phyloP scores from a whole-genome alignment of 768 basidiomycete genomes.

The Mycena rebaudengoi region DNA sequence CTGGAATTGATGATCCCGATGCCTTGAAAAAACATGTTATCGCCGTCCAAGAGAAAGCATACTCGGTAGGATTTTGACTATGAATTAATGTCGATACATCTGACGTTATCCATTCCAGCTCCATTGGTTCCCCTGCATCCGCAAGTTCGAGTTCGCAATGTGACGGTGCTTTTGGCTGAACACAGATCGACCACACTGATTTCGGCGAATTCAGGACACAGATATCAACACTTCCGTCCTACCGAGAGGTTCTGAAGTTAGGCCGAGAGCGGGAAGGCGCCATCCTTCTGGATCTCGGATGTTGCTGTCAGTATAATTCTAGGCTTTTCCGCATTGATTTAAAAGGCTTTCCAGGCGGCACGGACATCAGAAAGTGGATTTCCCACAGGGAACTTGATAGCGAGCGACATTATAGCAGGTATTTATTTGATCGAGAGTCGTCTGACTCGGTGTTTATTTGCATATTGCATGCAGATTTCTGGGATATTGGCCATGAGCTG shows the following conservation, averaged over 20 bases:
- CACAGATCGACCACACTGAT: too few species aligned
- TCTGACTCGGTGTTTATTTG: neutral
- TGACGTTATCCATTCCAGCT: too few species aligned
- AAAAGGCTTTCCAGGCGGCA: slow-evolving; percentile 41
- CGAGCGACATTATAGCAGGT: slow-evolving; percentile 44
- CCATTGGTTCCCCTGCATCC: slow-evolving; percentile 9
- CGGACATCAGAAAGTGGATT: slow-evolving; percentile 49
- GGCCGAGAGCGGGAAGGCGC: slow-evolving; percentile 33
- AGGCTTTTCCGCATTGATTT: neutral
- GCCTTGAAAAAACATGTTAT: slow-evolving; percentile 41
- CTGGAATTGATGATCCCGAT: slow-evolving; percentile 36
- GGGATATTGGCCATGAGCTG: slow-evolving; percentile 68
- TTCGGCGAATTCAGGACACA: slow-evolving; percentile 41
- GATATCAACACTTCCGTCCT: slow-evolving; percentile 43
- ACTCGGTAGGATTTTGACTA: slow-evolving; percentile 25
- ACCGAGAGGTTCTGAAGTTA: slow-evolving; percentile 38
- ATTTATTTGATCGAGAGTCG: slow-evolving; percentile 13
- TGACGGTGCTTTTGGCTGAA: slow-evolving; percentile 39
- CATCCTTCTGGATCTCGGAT: slow-evolving; percentile 51
- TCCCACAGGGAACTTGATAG: slow-evolving; percentile 45
- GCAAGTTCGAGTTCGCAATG: slow-evolving; percentile 37
- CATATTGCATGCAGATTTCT: slow-evolving; percentile 55
- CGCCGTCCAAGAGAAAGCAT: slow-evolving; percentile 39
- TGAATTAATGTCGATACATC: neutral
- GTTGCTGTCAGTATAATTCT: slow-evolving; percentile 44